Evolutionary conservation across 306 rosid species (phyloP), one percentile per base, ranked within the genome.

Genomic region (Rubus idaeus): DNA sequence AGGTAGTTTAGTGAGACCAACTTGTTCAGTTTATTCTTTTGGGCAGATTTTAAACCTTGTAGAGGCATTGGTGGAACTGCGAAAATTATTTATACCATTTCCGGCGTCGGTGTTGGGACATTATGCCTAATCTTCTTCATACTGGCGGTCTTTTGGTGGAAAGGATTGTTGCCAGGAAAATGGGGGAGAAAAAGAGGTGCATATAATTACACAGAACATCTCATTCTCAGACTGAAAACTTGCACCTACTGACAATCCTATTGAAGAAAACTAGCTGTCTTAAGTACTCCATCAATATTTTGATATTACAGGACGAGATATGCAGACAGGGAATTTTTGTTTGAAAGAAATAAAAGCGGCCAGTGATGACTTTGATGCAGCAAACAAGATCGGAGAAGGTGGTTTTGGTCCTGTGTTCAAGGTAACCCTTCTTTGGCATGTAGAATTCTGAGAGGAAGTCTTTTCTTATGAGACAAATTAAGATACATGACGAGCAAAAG

Each of bases 371-470:
- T 90, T 90, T 23, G 73, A 85, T 82, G 53, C 64, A 14, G 76
- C 63, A 73, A 87, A 90, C 80, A 88, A 85, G 71, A 68, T 88
- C 64, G 91, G 91, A 69, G 88, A 88, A 88, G 89, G 88, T 0
- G 88, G 89, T 57, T 88, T 88, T 58, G 91, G 89, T 64, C 89
- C 89, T 21, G 91, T 85, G 35, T 85, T 68, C 80, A 85, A 81
- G 81, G 87, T 85, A 55, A 16, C 51, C 45, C 47, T 41, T 20
- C 13, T 20, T 72, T 6, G 1, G 40, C 37, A 55, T 41, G 5
- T 41, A 42, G 17, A 55, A n/a, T 41, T 21, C 23, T 6, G 66
- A 40, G n/a, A 30, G 50, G 11, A 71, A 71, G 64, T 49, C 35
- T 68, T 37, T 68, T 61, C 23, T 61, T 7, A 10, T 6, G 8